Evolutionary conservation across 805 yeast genomes (phyloP), one percentile per base, ranked within the genome.

Genomic region (Candida ipomoeae): DNA sequence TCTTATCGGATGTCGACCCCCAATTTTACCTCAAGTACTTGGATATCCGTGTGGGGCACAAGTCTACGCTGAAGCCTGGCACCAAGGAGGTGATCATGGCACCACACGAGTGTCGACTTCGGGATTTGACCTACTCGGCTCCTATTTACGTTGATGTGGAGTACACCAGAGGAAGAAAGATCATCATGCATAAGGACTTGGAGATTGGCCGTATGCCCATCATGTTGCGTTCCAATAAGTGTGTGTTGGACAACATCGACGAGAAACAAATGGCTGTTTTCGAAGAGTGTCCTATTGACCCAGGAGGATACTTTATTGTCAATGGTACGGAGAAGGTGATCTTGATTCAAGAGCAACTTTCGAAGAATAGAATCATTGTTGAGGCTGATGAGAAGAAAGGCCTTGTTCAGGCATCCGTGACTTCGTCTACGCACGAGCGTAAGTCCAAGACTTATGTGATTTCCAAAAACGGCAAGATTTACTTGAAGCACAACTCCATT

Each of bases 201-300:
- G 97, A 91, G 65, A 92, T 94, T 53, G 99, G 99, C 34, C 81
- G 96, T 63, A 94, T 94, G 97, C 99, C 99, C n/a, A 84, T 94
- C 62, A 94, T 94, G 99, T 77, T 94, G 60, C 79, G 97, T 60
- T 87, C 96, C 23, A 88, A 89, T 65, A 89, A 90, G 66, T 94
- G 99, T 78, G 84, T 89, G 34, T 73, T 94, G 52, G 82, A 82
- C 54, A 95, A 90, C 17, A 83, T 87, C 44, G 75, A 82, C 46
- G 96, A 92, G 62, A 67, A 73, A 31, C 85, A 82, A 59, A 92
- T 94, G 98, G 97, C 99, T 0, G 72, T 72, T 23, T 75, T 87
- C 58, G 85, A 88, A 59, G 99, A 94, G 69, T 94, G 99, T 69
- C 99, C 99, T 0, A 75, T 94, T 45, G 99, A 94, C 70, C 99